Conservation (phyloP, 768 basidiomycete species). For the Lepiota brunneoincarnata region DNA sequence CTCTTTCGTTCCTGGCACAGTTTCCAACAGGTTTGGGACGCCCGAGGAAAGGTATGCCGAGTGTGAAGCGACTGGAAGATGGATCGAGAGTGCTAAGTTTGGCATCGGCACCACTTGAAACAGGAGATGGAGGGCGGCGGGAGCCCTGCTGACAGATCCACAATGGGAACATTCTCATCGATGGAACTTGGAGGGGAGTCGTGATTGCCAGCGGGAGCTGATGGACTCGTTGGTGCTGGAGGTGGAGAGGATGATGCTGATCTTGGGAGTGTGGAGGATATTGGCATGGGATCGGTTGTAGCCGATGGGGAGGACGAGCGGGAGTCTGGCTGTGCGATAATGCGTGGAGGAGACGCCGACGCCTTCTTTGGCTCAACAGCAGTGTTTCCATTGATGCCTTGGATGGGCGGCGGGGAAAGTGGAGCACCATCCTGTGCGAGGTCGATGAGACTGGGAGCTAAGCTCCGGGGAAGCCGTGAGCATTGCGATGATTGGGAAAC, state of each 20-base stretch:
- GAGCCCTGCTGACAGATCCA: slow-evolving; percentile 12
- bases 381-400: neutral
- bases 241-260: neutral
- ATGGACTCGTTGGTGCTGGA: neutral
- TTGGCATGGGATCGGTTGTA: neutral
- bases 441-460: neutral
- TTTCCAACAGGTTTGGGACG: slow-evolving; percentile 14
- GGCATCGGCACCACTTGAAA: neutral
- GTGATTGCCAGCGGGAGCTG: neutral
- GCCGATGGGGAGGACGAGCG: neutral
- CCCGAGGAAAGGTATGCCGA: slow-evolving; percentile 21
- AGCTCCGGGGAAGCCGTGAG: neutral
- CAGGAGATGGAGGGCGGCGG: neutral
- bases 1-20: neutral
- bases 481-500: neutral
- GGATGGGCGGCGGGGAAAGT: neutral
- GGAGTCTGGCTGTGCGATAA: neutral
- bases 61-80: slow-evolving; percentile 14
- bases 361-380: neutral
- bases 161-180: slow-evolving; percentile 17
- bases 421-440: neutral
- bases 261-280: neutral
- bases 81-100: neutral
- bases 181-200: slow-evolving; percentile 11
- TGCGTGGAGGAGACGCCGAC: neutral